Conservation (phyloP, 2,329 filamentous ascomycete species). For the Berkeleyomyces basicola region DNA sequence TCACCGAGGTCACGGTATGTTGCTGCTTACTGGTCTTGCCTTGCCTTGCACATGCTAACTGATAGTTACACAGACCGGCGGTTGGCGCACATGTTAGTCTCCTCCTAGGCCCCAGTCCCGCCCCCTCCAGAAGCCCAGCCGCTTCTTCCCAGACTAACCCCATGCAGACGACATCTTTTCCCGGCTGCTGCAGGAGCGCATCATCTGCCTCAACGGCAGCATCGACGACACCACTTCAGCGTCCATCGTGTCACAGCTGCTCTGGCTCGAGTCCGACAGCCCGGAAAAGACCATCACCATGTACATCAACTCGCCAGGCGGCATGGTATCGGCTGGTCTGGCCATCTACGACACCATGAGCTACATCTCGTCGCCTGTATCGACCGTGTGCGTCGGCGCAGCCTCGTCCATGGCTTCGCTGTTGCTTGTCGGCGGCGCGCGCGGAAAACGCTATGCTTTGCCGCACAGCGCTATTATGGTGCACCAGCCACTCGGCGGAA, state of each 20-base stretch:
- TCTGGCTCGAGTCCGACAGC: conserved; percentile 95
- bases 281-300: conserved; percentile 90
- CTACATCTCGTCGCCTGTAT: conserved; percentile 85
- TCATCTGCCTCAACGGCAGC: conserved; percentile 80
- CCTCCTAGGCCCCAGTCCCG: neutral
- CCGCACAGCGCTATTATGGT: conserved; percentile 96
- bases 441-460: conserved; percentile 72
- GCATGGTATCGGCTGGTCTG: conserved; percentile 63
- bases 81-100: conserved; percentile 59
- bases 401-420: conserved; percentile 91
- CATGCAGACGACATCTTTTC: conserved; percentile 53
- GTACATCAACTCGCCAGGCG: conserved; percentile 95
- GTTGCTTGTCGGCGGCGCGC: conserved; percentile 68
- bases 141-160: neutral
- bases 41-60: neutral
- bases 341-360: conserved; percentile 99
- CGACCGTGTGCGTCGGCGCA: conserved; percentile 86
- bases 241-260: conserved; percentile 86
- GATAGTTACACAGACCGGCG: conserved; percentile 40
- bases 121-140: neutral
- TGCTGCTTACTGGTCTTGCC: neutral
- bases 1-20: conserved; percentile 37
- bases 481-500: conserved; percentile 76
- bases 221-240: conserved; percentile 84
- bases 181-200: conserved; percentile 69